Evolutionary conservation across 75 land plant species (phyloP).

Genomic region (Azolla pinnata): DNA sequence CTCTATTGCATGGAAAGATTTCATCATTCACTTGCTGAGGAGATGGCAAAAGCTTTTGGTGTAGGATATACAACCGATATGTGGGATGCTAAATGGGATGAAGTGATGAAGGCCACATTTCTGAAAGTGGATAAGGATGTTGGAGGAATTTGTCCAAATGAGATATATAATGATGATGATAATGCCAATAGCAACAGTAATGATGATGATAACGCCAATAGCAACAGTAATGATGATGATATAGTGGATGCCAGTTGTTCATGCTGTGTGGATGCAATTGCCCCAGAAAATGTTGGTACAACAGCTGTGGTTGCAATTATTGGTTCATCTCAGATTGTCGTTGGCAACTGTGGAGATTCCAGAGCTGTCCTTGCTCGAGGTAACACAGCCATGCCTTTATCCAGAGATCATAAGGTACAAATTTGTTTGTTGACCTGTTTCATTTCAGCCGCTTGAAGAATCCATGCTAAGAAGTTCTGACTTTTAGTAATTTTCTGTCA

Average conservation of each 20-base stretch:
- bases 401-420: slow-evolving; percentile 40
- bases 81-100: slow-evolving; percentile 29
- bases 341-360: slow-evolving; percentile 55
- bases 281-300: slow-evolving; percentile 52
- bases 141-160: slow-evolving; percentile 36
- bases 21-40: slow-evolving; percentile 51
- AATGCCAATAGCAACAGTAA: no score
- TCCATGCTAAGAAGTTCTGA: no score
- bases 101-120: slow-evolving; percentile 43
- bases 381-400: slow-evolving; percentile 37
- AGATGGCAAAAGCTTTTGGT: slow-evolving; percentile 20
- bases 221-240: no score
- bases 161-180: slow-evolving; percentile 3
- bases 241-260: slow-evolving; percentile 3
- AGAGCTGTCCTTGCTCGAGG: slow-evolving; percentile 45
- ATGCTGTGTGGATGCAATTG: slow-evolving; percentile 22
- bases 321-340: slow-evolving; percentile 23
- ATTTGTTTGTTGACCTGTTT: background rate
- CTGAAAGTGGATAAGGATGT: slow-evolving; percentile 58
- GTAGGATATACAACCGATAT: background rate
- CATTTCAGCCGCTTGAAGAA: no score
- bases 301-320: slow-evolving; percentile 45
- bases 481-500: no score
- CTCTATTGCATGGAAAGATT: slow-evolving; percentile 46
- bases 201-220: no score